phyloP scores from a whole-genome alignment of 345 rosid genomes.

The Lenwebbia sp. region DNA sequence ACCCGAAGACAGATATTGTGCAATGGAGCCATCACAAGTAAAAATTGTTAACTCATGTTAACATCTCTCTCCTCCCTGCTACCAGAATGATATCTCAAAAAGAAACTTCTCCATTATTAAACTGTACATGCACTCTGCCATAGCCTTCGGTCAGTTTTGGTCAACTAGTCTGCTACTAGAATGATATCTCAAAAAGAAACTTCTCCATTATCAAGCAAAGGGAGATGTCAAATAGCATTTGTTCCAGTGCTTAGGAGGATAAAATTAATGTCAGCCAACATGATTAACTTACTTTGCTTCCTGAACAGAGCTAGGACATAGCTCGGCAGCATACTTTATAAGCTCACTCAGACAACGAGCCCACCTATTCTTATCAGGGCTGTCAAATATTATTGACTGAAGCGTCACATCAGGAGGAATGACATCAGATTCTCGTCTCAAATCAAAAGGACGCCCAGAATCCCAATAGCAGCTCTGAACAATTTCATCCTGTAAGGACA shows the following conservation, averaged over 20 bases:
- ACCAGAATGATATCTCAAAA: neutral
- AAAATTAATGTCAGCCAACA: neutral
- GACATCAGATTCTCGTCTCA: constrained; percentile 79
- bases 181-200: neutral
- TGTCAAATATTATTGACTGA: constrained; percentile 88
- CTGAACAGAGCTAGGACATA: constrained; percentile 91
- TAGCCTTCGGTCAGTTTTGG: neutral
- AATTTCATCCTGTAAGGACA: constrained; percentile 74
- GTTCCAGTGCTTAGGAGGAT: neutral
- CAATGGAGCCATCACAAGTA: neutral
- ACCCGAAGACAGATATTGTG: neutral
- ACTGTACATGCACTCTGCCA: neutral
- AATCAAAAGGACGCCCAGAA: constrained; percentile 86
- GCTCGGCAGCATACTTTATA: constrained; percentile 87
- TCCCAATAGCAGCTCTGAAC: constrained; percentile 98
- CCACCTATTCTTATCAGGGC: constrained; percentile 97
- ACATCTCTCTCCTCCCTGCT: neutral
- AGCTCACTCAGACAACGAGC: constrained; percentile 95
- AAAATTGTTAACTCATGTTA: neutral
- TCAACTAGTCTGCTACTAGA: neutral
- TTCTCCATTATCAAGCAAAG: neutral
- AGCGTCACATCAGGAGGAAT: constrained; percentile 92
- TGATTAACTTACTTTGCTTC: constrained; percentile 71
- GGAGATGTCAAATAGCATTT: neutral
- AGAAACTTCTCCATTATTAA: neutral